Conservation (phyloP, 2,329 filamentous ascomycete species). For the Paraphaeosphaeria sporulosa region DNA sequence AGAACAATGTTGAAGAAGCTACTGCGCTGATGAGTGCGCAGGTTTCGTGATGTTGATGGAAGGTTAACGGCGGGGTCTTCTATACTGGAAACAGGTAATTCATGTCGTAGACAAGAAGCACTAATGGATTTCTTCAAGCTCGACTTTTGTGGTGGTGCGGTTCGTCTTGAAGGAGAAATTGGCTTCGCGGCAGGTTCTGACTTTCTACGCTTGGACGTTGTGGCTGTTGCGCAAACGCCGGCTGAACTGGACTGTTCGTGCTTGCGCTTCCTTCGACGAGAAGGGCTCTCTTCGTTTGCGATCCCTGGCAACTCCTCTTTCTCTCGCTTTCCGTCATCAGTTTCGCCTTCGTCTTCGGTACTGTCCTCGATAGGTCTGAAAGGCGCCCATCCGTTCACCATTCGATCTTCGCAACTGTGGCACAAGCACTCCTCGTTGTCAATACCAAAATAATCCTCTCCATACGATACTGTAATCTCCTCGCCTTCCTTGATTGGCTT, state of each 20-base stretch:
- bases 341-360: constrained; percentile 50
- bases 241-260: constrained; percentile 28
- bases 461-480: constrained; percentile 96
- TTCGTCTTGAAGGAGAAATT: constrained; percentile 25
- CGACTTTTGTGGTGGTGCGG: constrained; percentile 27
- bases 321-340: constrained; percentile 29
- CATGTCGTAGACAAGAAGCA: constrained; percentile 39
- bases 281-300: constrained; percentile 15
- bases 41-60: constrained; percentile 30
- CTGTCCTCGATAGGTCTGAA: constrained; percentile 46
- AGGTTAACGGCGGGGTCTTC: constrained; percentile 36
- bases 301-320: constrained; percentile 20
- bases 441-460: constrained; percentile 93
- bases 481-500: constrained; percentile 85
- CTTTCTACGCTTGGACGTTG: constrained; percentile 26
- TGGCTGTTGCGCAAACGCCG: constrained; percentile 21
- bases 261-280: constrained; percentile 37
- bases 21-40: constrained; percentile 43
- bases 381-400: constrained; percentile 83
- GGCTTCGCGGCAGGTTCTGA: constrained; percentile 8
- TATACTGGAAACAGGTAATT: constrained; percentile 43
- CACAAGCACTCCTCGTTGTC: constrained; percentile 96
- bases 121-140: constrained; percentile 44
- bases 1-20: constrained; percentile 38
- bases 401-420: constrained; percentile 78